Evolutionary conservation across 2,329 filamentous ascomycete species (phyloP), one percentile per base, ranked within the genome.

Genomic region (Aspergillus persii): DNA sequence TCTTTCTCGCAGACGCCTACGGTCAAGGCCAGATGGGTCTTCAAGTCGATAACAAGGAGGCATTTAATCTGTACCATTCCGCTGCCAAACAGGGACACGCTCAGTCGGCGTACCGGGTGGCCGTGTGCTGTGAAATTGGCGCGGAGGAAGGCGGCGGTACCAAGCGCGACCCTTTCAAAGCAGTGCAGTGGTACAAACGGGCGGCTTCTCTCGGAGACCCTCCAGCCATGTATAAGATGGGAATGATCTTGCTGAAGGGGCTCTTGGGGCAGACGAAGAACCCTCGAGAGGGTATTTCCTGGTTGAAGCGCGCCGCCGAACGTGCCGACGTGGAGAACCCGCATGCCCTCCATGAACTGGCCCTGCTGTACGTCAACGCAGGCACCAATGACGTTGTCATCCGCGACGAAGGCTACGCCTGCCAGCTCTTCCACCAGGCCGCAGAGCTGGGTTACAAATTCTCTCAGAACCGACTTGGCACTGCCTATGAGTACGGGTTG

Each of bases 161-260:
- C 1, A 87, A 91, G 59, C 90, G 89, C 68, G 95, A 99, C 70
- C 91, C 92, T 0, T 78, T 94, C 65, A 98, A 98, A 77, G 94
- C 95, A 1, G 93, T 98, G 23, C 94, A 98, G 74, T 99, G 95
- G 95, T 99, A 99, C 76, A 92, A 94, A 74, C 90, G 93, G 48
- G 92, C 95, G 6, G 94, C 95, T 9, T 89, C 89, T 11, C 82
- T 98, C 2, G 94, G 95, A 3, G 94, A 99, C 70, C 89, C 90
- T 1, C 90, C 94, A 0, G 95, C 93, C 31, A 96, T 98, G 92
- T 99, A 97, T 80, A 99, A 99, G 77, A 87, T 98, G 77, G 95
- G 95, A 59, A 96, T 97, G 89, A 96, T 99, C 65, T 80, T 91
- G 62, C 84, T 98, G 56, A 98, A 98, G 76, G 95, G 94, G 9